A percentile compares a stretch with the other conserved stretches of the same genome.
phyloP scores from a whole-genome alignment of 179 eudicot genomes.

The Monotropa hypopitys region DNA sequence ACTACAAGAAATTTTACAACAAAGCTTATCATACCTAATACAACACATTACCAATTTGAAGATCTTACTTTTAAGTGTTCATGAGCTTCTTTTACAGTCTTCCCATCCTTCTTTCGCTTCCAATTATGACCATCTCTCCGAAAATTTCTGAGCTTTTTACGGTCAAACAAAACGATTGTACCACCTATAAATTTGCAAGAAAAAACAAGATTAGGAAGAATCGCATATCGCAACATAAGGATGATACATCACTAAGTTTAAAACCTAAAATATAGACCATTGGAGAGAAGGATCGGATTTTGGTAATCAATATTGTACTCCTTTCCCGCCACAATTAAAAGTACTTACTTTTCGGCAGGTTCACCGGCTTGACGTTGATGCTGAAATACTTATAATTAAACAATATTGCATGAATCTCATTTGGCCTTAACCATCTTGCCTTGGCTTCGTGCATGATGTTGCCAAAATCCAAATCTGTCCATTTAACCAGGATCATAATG shows the following conservation, averaged over 20 bases:
- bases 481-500: constrained; percentile 9
- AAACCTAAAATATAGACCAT: background rate
- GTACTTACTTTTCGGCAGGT: constrained; percentile 53
- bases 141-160: constrained; percentile 81
- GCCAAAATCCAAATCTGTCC: constrained; percentile 69
- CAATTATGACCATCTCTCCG: constrained; percentile 90
- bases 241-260: background rate
- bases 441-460: constrained; percentile 68
- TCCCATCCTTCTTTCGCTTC: constrained; percentile 96
- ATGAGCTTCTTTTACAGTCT: constrained; percentile 97
- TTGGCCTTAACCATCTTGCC: constrained; percentile 88
- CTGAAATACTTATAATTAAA: constrained; percentile 52
- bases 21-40: background rate
- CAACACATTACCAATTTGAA: background rate
- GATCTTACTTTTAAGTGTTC: constrained; percentile 74
- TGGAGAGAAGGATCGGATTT: background rate
- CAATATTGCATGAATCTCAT: constrained; percentile 87
- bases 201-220: constrained; percentile 3
- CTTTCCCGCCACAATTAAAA: background rate
- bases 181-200: constrained; percentile 41
- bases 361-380: constrained; percentile 69
- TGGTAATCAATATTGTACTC: background rate
- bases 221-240: background rate
- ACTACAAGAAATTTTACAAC: background rate
- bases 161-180: constrained; percentile 67